Base-by-base conservation (phyloP, 768 basidiomycete species). In the Suillus lakei region DNA sequence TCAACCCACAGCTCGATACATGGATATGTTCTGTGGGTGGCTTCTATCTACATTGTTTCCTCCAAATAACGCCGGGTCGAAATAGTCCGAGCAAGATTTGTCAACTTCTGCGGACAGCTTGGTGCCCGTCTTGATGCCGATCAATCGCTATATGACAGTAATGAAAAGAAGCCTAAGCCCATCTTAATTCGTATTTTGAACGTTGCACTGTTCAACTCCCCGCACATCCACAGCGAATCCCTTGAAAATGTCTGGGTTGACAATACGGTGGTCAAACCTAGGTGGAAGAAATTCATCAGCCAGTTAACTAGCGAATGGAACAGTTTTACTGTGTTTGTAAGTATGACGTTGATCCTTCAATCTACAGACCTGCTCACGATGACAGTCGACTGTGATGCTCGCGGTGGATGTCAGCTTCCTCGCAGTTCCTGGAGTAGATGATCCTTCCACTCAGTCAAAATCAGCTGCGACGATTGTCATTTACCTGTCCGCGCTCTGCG, bases 391-490 rank as follows among this genome's bases (percentile, higher is more conserved):
- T 2, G 84, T 87, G 13, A 72, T 88, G 41, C 72, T 87, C 6
- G 81, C 81, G n/a, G 84, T 82, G 1, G 85, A 86, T 61, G 82
- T 88, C 1, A 82, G 81, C 0, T 86, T 86, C 68, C 71, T 88
- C 9, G 82, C 84, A 6, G 85, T 88, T 28, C 82, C 82, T 23
- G 76, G 78, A 32, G 78, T 83, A 46, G 79, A 21, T 16, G 12
- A 71, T 60, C 59, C 55, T 36, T 23, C 16, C n/a, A 23, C 13
- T 60, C 44, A 23, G 55, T 30, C 43, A 34, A 18, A 75, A 64
- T 4, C 56, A 69, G 1, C 73, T 32, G 73, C 75, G 0, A 80
- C 80, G 50, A 16, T 76, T 66, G 69, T 77, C n/a, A 76, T 77
- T 63, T 82, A 81, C 59, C 64, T 79, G 10, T 84, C 83, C 1